Evolutionary conservation across 164 flowering plant genomes (phyloP).

Genomic region (Stephania japonica): DNA sequence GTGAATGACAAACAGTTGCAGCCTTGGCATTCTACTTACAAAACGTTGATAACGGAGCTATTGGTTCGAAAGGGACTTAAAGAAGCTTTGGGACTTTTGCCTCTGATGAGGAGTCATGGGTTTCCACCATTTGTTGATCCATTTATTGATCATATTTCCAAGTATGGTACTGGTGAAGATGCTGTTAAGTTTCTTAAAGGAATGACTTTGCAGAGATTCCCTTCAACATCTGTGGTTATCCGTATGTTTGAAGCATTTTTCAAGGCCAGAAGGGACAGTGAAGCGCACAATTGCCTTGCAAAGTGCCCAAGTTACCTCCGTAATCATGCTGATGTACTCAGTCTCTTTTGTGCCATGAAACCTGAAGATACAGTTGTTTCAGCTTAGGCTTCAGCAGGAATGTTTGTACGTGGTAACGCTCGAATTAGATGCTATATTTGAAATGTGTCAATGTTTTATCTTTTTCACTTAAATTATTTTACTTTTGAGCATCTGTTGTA

Average conservation of each 20-base stretch:
- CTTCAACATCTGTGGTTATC: slow-evolving; percentile 49
- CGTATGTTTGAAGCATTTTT: slow-evolving; percentile 56
- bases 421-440: slow-evolving; percentile 8
- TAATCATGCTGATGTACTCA: slow-evolving; percentile 66
- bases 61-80: slow-evolving; percentile 41
- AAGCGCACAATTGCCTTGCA: slow-evolving; percentile 63
- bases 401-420: slow-evolving; percentile 13
- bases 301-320: slow-evolving; percentile 56
- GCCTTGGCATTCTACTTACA: slow-evolving; percentile 58
- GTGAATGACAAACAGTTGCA: slow-evolving; percentile 33
- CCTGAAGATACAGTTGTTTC: slow-evolving; percentile 24
- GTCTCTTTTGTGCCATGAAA: slow-evolving; percentile 47
- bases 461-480: not conserved
- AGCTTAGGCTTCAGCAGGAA: slow-evolving; percentile 24
- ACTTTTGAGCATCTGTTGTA: not conserved
- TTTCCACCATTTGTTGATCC: slow-evolving; percentile 68
- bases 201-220: slow-evolving; percentile 51
- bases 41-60: slow-evolving; percentile 39
- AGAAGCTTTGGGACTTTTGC: slow-evolving; percentile 47
- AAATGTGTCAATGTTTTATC: not conserved
- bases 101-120: slow-evolving; percentile 61
- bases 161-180: slow-evolving; percentile 57
- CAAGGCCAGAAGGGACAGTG: slow-evolving; percentile 44
- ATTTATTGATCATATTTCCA: slow-evolving; percentile 44
- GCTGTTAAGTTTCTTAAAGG: slow-evolving; percentile 47